These are phyloP conservation scores for Torulaspora microellipsoides DNA, from an alignment of 805 yeast genomes.

Conservation along the genomic window DNA sequence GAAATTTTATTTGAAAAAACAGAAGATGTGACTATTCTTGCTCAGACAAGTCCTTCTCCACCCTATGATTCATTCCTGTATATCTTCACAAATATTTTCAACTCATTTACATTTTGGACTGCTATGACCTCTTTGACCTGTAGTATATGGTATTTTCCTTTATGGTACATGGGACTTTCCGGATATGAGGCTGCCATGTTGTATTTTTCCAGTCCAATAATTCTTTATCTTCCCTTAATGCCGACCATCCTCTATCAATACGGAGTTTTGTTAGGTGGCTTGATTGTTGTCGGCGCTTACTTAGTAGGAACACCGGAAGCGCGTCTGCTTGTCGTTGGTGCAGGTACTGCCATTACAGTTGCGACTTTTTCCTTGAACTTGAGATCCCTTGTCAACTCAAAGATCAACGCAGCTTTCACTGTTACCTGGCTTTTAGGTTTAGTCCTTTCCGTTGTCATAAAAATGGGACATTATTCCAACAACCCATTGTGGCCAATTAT, in stretches of 20 bases:
- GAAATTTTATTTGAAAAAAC: conserved; percentile 23
- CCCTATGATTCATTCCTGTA: conserved; percentile 32
- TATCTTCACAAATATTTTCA: conserved; percentile 40
- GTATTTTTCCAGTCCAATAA: conserved; percentile 53
- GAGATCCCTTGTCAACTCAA: conserved; percentile 35
- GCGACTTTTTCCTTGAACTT: conserved; percentile 57
- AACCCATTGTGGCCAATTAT: conserved; percentile 97
- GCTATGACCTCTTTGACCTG: conserved; percentile 73
- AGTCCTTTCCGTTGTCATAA: conserved; percentile 64
- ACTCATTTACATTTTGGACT: conserved; percentile 83
- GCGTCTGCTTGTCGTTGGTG: conserved; percentile 59
- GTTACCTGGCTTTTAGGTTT: conserved; percentile 52
- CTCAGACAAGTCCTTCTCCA: conserved; percentile 12
- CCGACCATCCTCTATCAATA: conserved; percentile 27
- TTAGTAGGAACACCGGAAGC: conserved; percentile 61
- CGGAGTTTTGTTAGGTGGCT: conserved; percentile 43
- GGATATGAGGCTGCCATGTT: conserved; percentile 81
- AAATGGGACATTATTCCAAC: conserved; percentile 72
- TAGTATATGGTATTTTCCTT: conserved; percentile 94
- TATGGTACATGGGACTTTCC: conserved; percentile 97
- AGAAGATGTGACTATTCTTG: conserved; percentile 16
- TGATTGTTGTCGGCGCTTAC: conserved; percentile 74
- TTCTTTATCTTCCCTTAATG: conserved; percentile 45
- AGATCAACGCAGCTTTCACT: conserved; percentile 18
- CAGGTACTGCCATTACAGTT: conserved; percentile 61